phyloP scores from a whole-genome alignment of 2,329 filamentous ascomycete species.

The Calonectria pteridis region DNA sequence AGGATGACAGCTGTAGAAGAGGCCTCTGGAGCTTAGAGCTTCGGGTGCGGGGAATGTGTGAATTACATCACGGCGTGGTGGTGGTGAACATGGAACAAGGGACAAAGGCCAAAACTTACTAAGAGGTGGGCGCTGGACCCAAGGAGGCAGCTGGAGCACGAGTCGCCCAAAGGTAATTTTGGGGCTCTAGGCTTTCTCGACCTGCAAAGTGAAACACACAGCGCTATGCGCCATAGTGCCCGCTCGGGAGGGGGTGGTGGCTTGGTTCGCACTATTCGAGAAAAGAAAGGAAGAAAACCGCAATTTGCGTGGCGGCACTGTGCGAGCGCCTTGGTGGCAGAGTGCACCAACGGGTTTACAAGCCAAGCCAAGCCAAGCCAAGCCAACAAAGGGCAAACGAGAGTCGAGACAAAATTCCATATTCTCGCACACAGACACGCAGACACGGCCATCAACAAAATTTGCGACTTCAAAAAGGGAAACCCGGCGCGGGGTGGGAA shows the following conservation, averaged over 20 bases:
- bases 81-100: constrained; percentile 4
- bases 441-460: neutral
- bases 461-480: neutral
- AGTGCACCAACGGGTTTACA: constrained; percentile 1
- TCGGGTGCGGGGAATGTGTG: neutral
- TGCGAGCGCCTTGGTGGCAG: neutral
- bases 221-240: constrained; percentile 13
- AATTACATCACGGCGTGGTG: constrained; percentile 17
- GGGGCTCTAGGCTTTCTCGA: neutral
- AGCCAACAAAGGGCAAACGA: constrained; percentile 9
- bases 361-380: constrained; percentile 3
- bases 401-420: neutral
- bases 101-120: neutral
- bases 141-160: constrained; percentile 15
- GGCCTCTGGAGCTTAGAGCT: constrained; percentile 3
- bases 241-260: constrained; percentile 1
- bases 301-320: neutral
- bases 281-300: constrained; percentile 12
- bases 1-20: neutral
- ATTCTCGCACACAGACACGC: neutral
- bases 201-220: neutral
- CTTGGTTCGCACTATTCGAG: constrained; percentile 15
- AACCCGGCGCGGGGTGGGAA: constrained; percentile 9
- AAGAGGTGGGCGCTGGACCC: neutral
- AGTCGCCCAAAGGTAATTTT: constrained; percentile 18